Evolutionary conservation across 495 filamentous ascomycete species (phyloP).

Genomic region (Friedmanniomyces endolithicus): DNA sequence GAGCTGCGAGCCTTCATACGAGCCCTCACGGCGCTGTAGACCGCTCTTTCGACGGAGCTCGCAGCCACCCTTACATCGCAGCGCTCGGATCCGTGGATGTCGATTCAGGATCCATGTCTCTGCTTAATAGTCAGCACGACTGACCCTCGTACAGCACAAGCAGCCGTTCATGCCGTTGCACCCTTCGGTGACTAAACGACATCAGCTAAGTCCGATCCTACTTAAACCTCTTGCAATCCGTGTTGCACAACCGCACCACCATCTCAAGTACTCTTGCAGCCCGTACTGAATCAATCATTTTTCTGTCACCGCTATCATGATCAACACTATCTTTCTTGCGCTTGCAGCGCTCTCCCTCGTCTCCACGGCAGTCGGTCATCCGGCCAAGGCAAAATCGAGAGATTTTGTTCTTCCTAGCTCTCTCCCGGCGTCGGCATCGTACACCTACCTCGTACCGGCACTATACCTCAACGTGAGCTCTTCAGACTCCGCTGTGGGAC

Average conservation of each 20-base stretch:
- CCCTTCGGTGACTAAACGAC: background rate
- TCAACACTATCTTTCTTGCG: background rate
- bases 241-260: no score
- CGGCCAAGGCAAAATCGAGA: background rate
- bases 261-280: background rate
- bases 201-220: no score
- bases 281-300: background rate
- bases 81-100: no score
- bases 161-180: background rate
- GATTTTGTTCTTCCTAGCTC: background rate
- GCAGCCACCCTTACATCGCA: no score
- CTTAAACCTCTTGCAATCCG: no score
- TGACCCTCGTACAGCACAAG: background rate
- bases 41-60: no score
- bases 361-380: background rate
- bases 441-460: slow-evolving; percentile 8
- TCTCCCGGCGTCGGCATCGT: slow-evolving; percentile 2
- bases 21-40: no score
- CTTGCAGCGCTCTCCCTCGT: background rate
- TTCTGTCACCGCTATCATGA: background rate
- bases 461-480: slow-evolving; percentile 13
- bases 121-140: no score
- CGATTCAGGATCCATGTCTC: no score
- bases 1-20: no score
- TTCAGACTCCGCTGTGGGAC: background rate